phyloP scores from a whole-genome alignment of 306 rosid species.

The Lupinus albus region DNA sequence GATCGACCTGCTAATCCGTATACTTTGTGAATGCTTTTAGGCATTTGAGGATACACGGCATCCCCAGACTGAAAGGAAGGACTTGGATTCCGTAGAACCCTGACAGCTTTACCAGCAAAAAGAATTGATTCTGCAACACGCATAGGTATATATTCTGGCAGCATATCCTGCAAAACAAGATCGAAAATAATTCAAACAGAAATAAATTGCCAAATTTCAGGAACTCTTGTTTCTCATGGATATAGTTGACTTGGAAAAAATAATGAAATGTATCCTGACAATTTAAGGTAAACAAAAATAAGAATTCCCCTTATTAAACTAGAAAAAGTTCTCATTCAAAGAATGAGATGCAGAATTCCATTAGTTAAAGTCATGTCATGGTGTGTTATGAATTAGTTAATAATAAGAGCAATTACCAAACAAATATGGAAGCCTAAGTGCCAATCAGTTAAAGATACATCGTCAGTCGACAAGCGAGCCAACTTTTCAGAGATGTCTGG shows the following conservation, averaged over 20 bases:
- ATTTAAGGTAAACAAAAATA: slow-evolving; percentile 18
- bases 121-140: slow-evolving; percentile 88
- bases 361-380: slow-evolving; percentile 8
- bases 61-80: slow-evolving; percentile 70
- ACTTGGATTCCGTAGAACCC: slow-evolving; percentile 91
- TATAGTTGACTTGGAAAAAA: slow-evolving; percentile 21
- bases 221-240: not conserved
- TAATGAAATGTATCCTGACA: not conserved
- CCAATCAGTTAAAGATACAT: slow-evolving; percentile 85
- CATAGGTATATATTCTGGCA: slow-evolving; percentile 88
- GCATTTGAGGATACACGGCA: slow-evolving; percentile 58
- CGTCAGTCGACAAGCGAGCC: slow-evolving; percentile 69
- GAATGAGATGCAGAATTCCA: slow-evolving; percentile 22
- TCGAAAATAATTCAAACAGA: not conserved
- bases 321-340: slow-evolving; percentile 18
- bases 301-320: slow-evolving; percentile 33
- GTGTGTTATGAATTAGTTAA: slow-evolving; percentile 20
- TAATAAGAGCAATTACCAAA: slow-evolving; percentile 56
- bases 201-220: slow-evolving; percentile 2
- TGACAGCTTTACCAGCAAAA: slow-evolving; percentile 93
- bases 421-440: slow-evolving; percentile 91
- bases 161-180: slow-evolving; percentile 77
- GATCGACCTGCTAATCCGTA: slow-evolving; percentile 65
- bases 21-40: slow-evolving; percentile 68
- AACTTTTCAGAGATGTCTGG: slow-evolving; percentile 71